Percentiles rank a stretch among this genome's conserved stretches.
These are phyloP conservation scores for Boletus rubropictus DNA, from an alignment of 768 basidiomycete genomes.

Conservation along the genomic window DNA sequence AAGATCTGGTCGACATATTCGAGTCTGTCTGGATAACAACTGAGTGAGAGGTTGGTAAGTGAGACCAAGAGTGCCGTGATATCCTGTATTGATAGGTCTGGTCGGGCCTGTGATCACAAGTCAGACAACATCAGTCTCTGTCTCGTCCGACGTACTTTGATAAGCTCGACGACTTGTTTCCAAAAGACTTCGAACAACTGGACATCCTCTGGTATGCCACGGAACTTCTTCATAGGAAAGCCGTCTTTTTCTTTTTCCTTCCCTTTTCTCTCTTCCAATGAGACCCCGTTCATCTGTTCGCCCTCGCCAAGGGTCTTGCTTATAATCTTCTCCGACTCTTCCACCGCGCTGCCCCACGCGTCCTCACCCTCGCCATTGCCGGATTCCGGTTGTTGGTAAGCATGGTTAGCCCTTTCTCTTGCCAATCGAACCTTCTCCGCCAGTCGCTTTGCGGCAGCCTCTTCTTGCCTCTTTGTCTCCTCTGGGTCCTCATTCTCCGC, in stretches of 20 bases:
- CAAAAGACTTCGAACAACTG: constrained; percentile 98
- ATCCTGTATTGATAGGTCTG: constrained; percentile 95
- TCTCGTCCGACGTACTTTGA: constrained; percentile 60
- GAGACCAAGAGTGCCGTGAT: constrained; percentile 95
- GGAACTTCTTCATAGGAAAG: constrained; percentile 67
- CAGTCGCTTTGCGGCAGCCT: constrained; percentile 82
- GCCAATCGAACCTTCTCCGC: constrained; percentile 80
- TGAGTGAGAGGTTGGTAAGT: constrained; percentile 87
- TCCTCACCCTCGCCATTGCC: constrained; percentile 21
- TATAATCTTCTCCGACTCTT: constrained; percentile 19
- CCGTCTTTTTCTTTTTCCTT: constrained; percentile 63
- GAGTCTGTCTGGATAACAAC: constrained; percentile 94
- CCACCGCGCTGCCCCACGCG: constrained; percentile 21
- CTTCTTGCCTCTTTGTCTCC: constrained; percentile 88
- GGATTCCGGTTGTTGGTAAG: constrained; percentile 36
- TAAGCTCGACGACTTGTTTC: constrained; percentile 95
- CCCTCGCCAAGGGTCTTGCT: neutral
- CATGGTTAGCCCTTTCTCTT: constrained; percentile 53
- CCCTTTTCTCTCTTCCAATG: constrained; percentile 26
- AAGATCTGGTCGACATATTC: constrained; percentile 97
- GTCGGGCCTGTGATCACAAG: constrained; percentile 64
- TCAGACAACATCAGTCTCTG: neutral
- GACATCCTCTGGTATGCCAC: constrained; percentile 93
- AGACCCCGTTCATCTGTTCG: constrained; percentile 16
- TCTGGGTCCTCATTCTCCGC: constrained; percentile 96